Percentiles rank a stretch among this genome's conserved stretches.
phyloP scores from a whole-genome alignment of 306 rosid species.

The Castanea sativa region DNA sequence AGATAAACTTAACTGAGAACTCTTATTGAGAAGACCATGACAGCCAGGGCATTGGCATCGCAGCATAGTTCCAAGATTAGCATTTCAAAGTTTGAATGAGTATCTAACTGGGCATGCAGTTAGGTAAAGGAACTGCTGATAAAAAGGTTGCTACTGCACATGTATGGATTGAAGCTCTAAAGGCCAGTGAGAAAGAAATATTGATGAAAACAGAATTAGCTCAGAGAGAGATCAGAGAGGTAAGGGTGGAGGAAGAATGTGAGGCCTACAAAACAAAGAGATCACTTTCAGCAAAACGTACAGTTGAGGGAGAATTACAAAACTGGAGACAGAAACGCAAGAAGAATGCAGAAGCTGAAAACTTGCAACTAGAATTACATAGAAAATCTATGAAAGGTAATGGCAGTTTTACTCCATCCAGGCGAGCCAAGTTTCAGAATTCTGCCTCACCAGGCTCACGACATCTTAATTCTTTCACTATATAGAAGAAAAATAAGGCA shows the following conservation, averaged over 20 bases:
- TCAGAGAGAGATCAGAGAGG: conserved; percentile 55
- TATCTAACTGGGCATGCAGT: conserved; percentile 69
- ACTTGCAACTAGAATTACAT: conserved; percentile 27
- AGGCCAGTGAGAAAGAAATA: conserved; percentile 89
- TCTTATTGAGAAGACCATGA: conserved; percentile 53
- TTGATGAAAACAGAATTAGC: conserved; percentile 47
- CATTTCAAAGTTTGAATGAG: conserved; percentile 79
- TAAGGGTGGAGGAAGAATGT: conserved; percentile 41
- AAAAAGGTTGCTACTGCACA: conserved; percentile 75
- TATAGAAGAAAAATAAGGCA: conserved; percentile 61
- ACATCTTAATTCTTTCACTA: conserved; percentile 48
- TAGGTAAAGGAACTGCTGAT: conserved; percentile 66
- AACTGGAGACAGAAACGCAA: conserved; percentile 43
- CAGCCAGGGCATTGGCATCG: conserved; percentile 49
- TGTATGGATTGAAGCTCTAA: conserved; percentile 87
- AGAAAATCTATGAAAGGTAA: conserved; percentile 48
- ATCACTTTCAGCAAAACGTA: conserved; percentile 33
- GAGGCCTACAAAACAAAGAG: conserved; percentile 33
- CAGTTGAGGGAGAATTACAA: conserved; percentile 41
- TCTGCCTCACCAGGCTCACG: conserved; percentile 54
- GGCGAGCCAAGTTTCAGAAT: conserved; percentile 42
- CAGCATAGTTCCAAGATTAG: conserved; percentile 54
- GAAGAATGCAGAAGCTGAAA: conserved; percentile 35
- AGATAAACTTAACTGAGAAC: conserved; percentile 48
- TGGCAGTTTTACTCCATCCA: conserved; percentile 39